Evolutionary conservation across 192 early-diverging fungal species (phyloP), one percentile per base, ranked within the genome.

Genomic region (Coemansia nantahalensis): DNA sequence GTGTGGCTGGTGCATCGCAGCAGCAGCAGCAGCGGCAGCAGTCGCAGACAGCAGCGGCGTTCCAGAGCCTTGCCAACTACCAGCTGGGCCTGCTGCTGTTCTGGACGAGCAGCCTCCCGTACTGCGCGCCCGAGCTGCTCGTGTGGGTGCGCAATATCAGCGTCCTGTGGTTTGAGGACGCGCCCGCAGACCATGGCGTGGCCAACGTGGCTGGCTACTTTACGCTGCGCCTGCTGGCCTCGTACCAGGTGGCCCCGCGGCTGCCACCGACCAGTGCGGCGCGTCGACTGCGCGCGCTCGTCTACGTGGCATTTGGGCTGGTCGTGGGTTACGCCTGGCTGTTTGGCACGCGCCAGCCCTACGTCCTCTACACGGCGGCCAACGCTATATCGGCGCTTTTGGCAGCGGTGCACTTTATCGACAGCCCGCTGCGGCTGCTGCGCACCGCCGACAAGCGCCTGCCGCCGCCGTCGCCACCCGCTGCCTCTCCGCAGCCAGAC

Each of bases 121-220:
- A 84, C 54, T 88, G 83, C 60, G 54, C 79, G n/a, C 86, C 89
- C 0, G 85, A 87, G 43, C 68, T 91, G 9, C 72, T 89, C 48
- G 86, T 91, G 5, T 91, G 89, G 89, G 84, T 87, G 47, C 74
- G 87, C 21, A 91, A 91, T 50, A 54, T 91, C 31, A 82, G 85
- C 16, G 89, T 91, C 9, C 62, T 84, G 49, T 91, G 89, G 89
- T 87, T 84, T 51, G 89, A 84, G 22, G 87, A 87, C 12, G 86
- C 88, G 13, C 83, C 89, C 14, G 89, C 86, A 2, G 87, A 88
- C 45, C 87, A 91, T 52, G 83, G 60, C 45, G 33, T 60, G 33
- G 38, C 52, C 3, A 60, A 58, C 36, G 65, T 67, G 53, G 54
- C 45, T 16, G 63, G 59, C 17, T 79, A 70, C 48, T 80, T 73